Conservation (phyloP, 257 asterid species). For the Oldenlandia corymbosa region DNA sequence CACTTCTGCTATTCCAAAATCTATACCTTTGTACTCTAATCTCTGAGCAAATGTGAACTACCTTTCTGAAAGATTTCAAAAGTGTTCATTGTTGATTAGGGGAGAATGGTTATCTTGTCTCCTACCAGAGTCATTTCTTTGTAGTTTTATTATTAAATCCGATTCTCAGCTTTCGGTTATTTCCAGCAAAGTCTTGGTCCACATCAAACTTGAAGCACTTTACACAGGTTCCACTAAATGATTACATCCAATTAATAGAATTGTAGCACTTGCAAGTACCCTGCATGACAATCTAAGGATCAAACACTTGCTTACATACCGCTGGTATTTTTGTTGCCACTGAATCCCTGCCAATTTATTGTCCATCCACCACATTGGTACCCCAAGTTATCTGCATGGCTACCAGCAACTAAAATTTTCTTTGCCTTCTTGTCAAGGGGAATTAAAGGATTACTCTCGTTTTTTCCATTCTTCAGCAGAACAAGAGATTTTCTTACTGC, state of each 20-base stretch:
- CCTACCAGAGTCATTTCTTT: neutral
- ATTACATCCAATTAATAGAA: neutral
- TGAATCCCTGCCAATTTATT: conserved; percentile 74
- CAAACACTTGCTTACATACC: conserved; percentile 31
- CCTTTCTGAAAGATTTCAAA: neutral
- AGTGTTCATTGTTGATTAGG: neutral
- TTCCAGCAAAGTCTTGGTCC: neutral
- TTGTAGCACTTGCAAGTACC: neutral
- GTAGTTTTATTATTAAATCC: neutral
- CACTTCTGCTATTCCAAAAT: no score
- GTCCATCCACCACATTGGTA: conserved; percentile 97
- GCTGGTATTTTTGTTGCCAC: conserved; percentile 55
- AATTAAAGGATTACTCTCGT: conserved; percentile 41
- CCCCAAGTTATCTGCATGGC: conserved; percentile 87
- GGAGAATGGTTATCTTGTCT: neutral
- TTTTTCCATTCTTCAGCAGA: conserved; percentile 76
- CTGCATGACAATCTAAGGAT: conserved; percentile 2
- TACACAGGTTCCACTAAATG: neutral
- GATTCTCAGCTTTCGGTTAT: neutral
- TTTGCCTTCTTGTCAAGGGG: conserved; percentile 69
- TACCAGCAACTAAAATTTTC: conserved; percentile 70
- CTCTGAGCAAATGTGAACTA: no score
- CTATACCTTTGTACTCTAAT: no score
- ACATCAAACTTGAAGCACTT: neutral
- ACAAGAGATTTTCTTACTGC: conserved; percentile 84